Conservation (phyloP, 257 asterid genomes). For the Jacaranda copaia region DNA sequence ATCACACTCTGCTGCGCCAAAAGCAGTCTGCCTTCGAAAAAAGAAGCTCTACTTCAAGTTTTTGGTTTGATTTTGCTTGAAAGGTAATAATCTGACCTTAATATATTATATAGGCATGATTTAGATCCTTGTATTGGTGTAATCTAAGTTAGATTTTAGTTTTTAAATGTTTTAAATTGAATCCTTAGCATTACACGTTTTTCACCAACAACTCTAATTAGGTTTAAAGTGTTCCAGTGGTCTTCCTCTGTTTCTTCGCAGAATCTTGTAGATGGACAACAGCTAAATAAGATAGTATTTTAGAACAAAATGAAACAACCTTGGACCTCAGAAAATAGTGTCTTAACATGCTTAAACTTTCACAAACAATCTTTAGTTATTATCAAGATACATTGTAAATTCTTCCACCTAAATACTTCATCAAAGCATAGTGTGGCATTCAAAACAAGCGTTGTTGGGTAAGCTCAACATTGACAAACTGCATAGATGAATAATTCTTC, state of each 20-base stretch:
- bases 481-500: conserved; percentile 14
- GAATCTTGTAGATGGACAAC: conserved; percentile 66
- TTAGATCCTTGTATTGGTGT: too few species aligned
- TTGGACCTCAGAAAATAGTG: neutral
- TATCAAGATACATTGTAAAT: neutral
- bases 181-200: too few species aligned
- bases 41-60: too few species aligned
- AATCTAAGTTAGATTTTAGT: too few species aligned
- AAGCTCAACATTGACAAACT: neutral
- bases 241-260: conserved; percentile 97
- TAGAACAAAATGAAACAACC: neutral
- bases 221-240: conserved; percentile 79
- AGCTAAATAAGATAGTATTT: conserved; percentile 21
- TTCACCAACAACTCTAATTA: conserved; percentile 65
- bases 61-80: too few species aligned
- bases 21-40: too few species aligned
- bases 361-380: neutral
- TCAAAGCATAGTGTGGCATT: conserved; percentile 14
- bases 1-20: too few species aligned
- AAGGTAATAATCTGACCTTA: too few species aligned
- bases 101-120: too few species aligned
- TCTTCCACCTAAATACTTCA: neutral
- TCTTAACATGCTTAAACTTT: neutral
- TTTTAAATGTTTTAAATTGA: too few species aligned
- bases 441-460: neutral